phyloP scores from a whole-genome alignment of 768 basidiomycete genomes.

The Pholiota conissans region DNA sequence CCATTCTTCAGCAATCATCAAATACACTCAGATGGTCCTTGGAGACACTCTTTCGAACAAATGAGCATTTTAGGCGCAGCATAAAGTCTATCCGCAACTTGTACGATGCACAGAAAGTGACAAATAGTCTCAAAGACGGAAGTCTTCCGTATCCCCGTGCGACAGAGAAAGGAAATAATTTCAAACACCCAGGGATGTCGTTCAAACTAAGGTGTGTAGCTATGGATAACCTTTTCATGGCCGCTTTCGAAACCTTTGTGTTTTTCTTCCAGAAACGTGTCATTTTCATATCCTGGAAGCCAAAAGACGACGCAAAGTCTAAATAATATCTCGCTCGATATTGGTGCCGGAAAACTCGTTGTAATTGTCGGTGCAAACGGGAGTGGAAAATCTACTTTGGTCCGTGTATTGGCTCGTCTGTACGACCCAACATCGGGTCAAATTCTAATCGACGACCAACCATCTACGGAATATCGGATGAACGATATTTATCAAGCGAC shows the following conservation, averaged over 20 bases:
- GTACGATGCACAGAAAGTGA: slow-evolving; percentile 8
- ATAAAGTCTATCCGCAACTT: not conserved
- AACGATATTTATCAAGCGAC: slow-evolving; percentile 43
- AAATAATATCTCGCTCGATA: slow-evolving; percentile 39
- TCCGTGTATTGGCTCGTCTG: slow-evolving; percentile 49
- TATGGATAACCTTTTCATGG: not conserved
- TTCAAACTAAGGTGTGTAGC: slow-evolving; percentile 21
- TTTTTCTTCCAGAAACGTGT: slow-evolving; percentile 39
- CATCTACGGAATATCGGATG: slow-evolving; percentile 35
- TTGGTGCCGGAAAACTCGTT: slow-evolving; percentile 47
- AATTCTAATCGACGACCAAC: slow-evolving; percentile 42
- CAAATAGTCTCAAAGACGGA: slow-evolving; percentile 27
- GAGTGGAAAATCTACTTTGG: slow-evolving; percentile 52
- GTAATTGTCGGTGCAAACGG: slow-evolving; percentile 63
- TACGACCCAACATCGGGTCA: slow-evolving; percentile 46
- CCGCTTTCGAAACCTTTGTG: not conserved
- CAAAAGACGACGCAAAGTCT: slow-evolving; percentile 35
- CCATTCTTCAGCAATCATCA: slow-evolving; percentile 28
- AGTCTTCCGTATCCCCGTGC: slow-evolving; percentile 21
- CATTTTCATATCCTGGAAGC: slow-evolving; percentile 52
- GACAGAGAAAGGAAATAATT: slow-evolving; percentile 3
- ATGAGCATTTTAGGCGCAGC: not conserved
- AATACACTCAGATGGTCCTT: not conserved
- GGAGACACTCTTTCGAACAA: not conserved
- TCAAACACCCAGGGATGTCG: slow-evolving; percentile 19